These are phyloP conservation scores for Cokeromyces recurvatus DNA, from an alignment of 371 early-diverging fungal species.

Conservation along the genomic window DNA sequence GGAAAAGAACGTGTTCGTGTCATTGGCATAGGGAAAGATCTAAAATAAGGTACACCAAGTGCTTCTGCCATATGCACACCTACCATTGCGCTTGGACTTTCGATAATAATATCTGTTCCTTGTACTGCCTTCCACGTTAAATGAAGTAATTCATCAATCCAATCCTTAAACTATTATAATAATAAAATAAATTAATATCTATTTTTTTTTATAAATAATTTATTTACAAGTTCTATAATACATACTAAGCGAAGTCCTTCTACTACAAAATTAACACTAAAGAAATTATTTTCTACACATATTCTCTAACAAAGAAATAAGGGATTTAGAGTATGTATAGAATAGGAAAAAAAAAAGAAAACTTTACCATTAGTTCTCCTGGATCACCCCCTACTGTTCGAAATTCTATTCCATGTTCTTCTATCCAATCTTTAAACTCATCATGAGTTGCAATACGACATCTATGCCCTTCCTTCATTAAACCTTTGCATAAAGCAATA, in stretches of 20 bases:
- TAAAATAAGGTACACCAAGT: conserved; percentile 68
- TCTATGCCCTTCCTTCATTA: conserved; percentile 68
- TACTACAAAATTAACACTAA: conserved; percentile 66
- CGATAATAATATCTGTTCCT: conserved; percentile 71
- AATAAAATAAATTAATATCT: too few species aligned
- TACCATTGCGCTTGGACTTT: conserved; percentile 74
- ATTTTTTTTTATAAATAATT: background rate
- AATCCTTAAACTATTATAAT: conserved; percentile 69
- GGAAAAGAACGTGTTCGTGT: conserved; percentile 76
- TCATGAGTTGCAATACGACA: conserved; percentile 75
- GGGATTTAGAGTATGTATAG: too few species aligned
- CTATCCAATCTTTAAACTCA: conserved; percentile 75
- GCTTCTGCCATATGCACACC: conserved; percentile 80
- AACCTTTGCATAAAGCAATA: conserved; percentile 74
- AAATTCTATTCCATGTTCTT: conserved; percentile 74
- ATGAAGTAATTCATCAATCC: conserved; percentile 70
- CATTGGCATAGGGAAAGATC: conserved; percentile 83
- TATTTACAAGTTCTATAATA: too few species aligned
- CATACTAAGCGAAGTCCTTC: conserved; percentile 54
- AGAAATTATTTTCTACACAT: conserved; percentile 77
- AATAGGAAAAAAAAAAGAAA: too few species aligned
- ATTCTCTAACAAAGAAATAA: conserved; percentile 38
- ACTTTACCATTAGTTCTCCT: conserved; percentile 58
- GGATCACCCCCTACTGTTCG: conserved; percentile 69
- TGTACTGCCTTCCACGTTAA: conserved; percentile 73